Base-by-base conservation (phyloP, 208 protist genomes). In the Kentomonas sorsogonicus region DNA sequence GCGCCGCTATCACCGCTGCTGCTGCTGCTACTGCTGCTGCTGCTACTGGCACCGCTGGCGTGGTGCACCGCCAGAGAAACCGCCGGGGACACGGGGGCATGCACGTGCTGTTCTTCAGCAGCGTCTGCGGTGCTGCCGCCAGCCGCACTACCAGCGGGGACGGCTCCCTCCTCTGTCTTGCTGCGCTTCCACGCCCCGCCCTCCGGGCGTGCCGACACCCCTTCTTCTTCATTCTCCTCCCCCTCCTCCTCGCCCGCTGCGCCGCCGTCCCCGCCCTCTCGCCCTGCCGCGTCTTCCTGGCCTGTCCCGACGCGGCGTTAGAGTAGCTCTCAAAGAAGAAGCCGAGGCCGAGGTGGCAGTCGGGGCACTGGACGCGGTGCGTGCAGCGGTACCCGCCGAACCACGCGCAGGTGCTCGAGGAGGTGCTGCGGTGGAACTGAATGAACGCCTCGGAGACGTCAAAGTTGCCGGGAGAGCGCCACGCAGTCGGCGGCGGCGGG, bases 311-410 rank as follows among this genome's bases (percentile, higher is more conserved):
- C n/a, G n/a, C 20, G 18, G 11, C 45, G 20, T 1, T 46, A 20
- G 3, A 23, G 30, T 25, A n/a, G 40, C 45, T 44, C 7, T 67
- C 48, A 69, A 89, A 92, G 7, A 92, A 29, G 34, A 81, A 92
- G 3, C 80, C 85, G 3, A 92, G 69, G 0, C 71, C 65, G 27
- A 87, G 61, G 45, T 92, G 85, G 68, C 85, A 92, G 45, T 92
- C 85, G 0, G 85, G 78, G 44, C 85, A 92, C 53, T 92, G 75
- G 23, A 86, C 66, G 3, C 75, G 68, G 16, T 69, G 45, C 26
- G 45, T 51, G 44, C 74, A 86, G 18, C 47, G 60, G 63, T 83
- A 92, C 27, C 58, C 55, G 5, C 65, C 58, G 60, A 92, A 92
- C 85, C 85, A 92, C 46, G 71, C 72, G 43, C 50, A 74, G 5